Percentiles rank a stretch among this genome's conserved stretches.
Evolutionary conservation across 441 rosid genomes (phyloP).

Genomic region (Arabidopsis lyrata): DNA sequence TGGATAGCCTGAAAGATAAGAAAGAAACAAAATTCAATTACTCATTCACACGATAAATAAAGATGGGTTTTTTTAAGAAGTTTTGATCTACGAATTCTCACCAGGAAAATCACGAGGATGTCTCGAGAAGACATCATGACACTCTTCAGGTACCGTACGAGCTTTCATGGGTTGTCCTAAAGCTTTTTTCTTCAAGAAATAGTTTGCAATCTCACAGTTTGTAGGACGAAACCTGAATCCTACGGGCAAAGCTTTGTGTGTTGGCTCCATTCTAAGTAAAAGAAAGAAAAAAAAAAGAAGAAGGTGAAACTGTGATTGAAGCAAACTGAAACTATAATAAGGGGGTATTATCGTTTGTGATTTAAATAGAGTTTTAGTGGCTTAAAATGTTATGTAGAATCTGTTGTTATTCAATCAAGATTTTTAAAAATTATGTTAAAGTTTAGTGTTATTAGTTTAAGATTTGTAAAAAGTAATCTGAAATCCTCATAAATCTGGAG

Average conservation of each 20-base stretch:
- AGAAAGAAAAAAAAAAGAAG: not conserved
- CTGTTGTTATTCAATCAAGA: too few relatives aligned
- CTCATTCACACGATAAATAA: not conserved
- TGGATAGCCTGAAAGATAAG: conserved; percentile 39
- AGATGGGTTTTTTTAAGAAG: not conserved
- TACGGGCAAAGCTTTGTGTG: not conserved
- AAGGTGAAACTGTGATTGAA: not conserved
- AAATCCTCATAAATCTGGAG: too few relatives aligned
- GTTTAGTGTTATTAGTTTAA: too few relatives aligned
- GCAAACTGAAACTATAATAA: not conserved
- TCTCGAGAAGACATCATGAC: not conserved
- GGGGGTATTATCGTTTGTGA: too few relatives aligned
- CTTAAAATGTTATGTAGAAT: too few relatives aligned
- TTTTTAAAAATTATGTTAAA: too few relatives aligned
- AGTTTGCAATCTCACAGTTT: not conserved
- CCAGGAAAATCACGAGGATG: not conserved
- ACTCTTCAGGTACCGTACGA: not conserved
- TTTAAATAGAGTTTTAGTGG: too few relatives aligned
- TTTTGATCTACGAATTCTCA: not conserved
- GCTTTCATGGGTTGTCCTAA: not conserved
- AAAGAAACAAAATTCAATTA: not conserved
- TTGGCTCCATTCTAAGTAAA: not conserved
- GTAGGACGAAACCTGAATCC: not conserved
- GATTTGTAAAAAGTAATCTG: too few relatives aligned
- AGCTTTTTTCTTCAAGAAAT: not conserved